Base-by-base conservation (phyloP, 202 grass and related monocot genomes). In the Cymbopogon flexuosus region DNA sequence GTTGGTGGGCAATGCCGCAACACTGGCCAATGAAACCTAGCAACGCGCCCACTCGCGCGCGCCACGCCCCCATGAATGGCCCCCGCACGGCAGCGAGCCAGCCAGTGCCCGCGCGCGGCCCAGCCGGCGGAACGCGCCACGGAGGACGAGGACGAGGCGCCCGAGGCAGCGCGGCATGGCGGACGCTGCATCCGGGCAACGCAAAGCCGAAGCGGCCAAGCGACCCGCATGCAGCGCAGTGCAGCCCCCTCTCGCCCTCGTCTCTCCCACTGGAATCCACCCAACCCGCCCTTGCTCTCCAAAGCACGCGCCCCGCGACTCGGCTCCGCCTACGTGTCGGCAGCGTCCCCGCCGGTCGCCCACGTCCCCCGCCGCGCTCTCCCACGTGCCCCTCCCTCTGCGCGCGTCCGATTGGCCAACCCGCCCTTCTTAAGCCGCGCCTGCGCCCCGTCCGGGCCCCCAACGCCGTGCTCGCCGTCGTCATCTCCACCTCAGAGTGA, bases 341-440 rank as follows among this genome's bases (percentile, higher is more conserved):
- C 84, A 79, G 46, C 80, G 58, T 87, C 84, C 77, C 75, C 42
- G 74, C 88, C 78, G 77, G 77, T 85, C 76, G 86, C 82, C 93
- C 93, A 93, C 93, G 88, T 90, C 90, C 81, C 87, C 94, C 81
- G 82, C 73, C 47, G 37, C 72, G 33, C 22, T 1, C 49, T 70
- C 81, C 86, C 89, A 93, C 89, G 89, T 88, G 91, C 69, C 81
- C 78, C 87, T 88, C 80, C 75, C 61, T 58, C 88, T 95, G 92
- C 96, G 82, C 70, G 59, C 79, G 51, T 85, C 90, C 92, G 79
- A 93, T 94, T 98, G 95, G 95, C 82, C 33, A n/a, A 14, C 27
- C 75, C 19, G 57, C 30, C 77, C 79, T 79, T 81, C 91, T 86
- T 89, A 92, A 79, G 30, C 81, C 47, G 41, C 59, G 1, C 62